Base-by-base conservation (phyloP, 805 yeast genomes). In the Hanseniaspora lachancei region DNA sequence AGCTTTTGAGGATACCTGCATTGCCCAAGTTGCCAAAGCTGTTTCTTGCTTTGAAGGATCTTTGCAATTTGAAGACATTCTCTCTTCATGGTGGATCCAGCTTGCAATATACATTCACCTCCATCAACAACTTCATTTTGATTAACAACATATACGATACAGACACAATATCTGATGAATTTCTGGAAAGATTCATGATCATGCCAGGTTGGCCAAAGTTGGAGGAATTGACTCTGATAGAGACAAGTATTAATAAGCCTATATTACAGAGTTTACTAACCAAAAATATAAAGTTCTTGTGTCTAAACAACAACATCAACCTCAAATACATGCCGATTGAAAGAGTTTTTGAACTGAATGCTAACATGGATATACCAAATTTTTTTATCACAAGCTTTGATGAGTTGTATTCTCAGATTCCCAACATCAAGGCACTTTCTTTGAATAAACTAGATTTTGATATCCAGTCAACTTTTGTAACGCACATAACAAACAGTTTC, bases 171-270 rank as follows among this genome's bases (percentile, higher is more conserved):
- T 34, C 56, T 29, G 40, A 38, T 5, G 18, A n/a, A 7, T 53
- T 53, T 32, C 21, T 53, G 32, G 46, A 44, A 36, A 44, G 43
- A n/a, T 53, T 46, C 20, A n/a, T 53, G 13, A 39, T 53, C 21
- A 12, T 43, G 3, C 56, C 56, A 12, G 29, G 18, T 13, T 53
- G 56, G 56, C 41, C 41, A 8, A 53, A 53, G 10, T 21, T 53
- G 20, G 47, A 39, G 15, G 41, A 39, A 12, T 21, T 53, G 23
- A 39, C 50, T 2, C 32, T 53, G 40, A 46, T 53, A 5, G 47
- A 53, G 12, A 53, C 50, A 24, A 53, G 48, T 39, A 46, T 53
- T 6, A 53, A 53, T 16, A 53, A 53, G n/a, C 29, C 36, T 7
- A 27, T 53, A 20, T 15, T 53, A 13, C 18, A 46, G 15, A 24